Conservation (phyloP, 805 yeast species). For the Kluyveromyces siamensis region DNA sequence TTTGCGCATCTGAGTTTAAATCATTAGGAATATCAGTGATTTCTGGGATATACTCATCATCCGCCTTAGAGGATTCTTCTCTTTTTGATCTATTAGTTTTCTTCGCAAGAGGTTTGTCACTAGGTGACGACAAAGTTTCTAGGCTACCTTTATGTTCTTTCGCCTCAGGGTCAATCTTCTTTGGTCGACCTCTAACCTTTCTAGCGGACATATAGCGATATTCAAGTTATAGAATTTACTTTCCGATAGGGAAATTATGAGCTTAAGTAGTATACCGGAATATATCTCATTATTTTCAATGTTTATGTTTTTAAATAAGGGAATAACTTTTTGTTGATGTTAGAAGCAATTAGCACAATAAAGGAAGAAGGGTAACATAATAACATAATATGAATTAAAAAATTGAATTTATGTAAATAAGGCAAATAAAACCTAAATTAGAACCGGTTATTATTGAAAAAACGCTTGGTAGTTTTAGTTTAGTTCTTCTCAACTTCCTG, state of each 20-base stretch:
- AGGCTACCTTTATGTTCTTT: not conserved
- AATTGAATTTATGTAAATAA: no score
- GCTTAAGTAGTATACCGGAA: no score
- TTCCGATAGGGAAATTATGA: no score
- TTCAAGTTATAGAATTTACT: not conserved
- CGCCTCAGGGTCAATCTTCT: not conserved
- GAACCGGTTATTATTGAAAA: no score
- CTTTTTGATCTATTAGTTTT: not conserved
- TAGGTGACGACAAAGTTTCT: not conserved
- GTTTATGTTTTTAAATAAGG: not conserved
- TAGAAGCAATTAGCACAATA: not conserved
- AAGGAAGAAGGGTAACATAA: not conserved
- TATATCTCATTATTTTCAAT: no score
- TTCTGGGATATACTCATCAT: no score
- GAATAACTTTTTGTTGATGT: not conserved
- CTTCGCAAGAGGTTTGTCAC: not conserved
- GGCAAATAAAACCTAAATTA: no score
- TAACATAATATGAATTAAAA: no score
- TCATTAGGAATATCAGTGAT: no score
- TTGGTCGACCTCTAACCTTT: not conserved
- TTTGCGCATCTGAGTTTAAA: no score
- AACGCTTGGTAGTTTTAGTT: not conserved
- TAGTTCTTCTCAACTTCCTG: slow-evolving; percentile 3
- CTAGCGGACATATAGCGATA: not conserved
- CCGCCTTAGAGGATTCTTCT: not conserved